Evolutionary conservation across 2,329 filamentous ascomycete genomes (phyloP).

Genomic region (Aspergillus floridensis): DNA sequence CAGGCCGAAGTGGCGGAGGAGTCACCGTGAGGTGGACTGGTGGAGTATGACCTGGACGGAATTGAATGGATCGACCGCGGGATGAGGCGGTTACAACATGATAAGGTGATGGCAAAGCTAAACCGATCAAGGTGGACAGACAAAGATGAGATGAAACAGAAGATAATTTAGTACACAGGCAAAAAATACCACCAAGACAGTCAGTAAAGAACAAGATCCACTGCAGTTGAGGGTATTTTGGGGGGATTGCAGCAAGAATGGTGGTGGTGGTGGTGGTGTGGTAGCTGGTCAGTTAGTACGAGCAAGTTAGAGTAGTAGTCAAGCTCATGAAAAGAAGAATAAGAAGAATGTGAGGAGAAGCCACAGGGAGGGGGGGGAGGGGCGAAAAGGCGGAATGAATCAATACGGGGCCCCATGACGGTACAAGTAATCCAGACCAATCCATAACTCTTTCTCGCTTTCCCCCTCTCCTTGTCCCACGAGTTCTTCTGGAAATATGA

Average conservation of each 20-base stretch:
- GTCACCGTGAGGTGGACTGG: slow-evolving; percentile 1
- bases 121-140: neutral
- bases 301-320: too few relatives aligned
- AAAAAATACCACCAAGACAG: neutral
- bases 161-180: neutral
- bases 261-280: too few relatives aligned
- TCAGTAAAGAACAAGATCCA: neutral
- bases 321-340: too few relatives aligned
- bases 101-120: neutral
- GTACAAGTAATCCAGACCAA: neutral
- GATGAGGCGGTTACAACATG: neutral
- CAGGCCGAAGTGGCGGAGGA: slow-evolving; percentile 12
- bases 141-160: neutral
- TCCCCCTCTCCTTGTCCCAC: neutral
- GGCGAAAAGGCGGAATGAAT: too few relatives aligned
- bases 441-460: neutral
- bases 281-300: neutral
- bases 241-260: neutral
- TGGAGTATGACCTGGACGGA: slow-evolving; percentile 1
- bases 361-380: too few relatives aligned
- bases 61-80: neutral
- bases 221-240: neutral
- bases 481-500: neutral
- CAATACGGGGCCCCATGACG: neutral
- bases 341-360: too few relatives aligned